Evolutionary conservation across 345 rosid genomes (phyloP), one percentile per base, ranked within the genome.

Genomic region (Lenwebbia sp.): DNA sequence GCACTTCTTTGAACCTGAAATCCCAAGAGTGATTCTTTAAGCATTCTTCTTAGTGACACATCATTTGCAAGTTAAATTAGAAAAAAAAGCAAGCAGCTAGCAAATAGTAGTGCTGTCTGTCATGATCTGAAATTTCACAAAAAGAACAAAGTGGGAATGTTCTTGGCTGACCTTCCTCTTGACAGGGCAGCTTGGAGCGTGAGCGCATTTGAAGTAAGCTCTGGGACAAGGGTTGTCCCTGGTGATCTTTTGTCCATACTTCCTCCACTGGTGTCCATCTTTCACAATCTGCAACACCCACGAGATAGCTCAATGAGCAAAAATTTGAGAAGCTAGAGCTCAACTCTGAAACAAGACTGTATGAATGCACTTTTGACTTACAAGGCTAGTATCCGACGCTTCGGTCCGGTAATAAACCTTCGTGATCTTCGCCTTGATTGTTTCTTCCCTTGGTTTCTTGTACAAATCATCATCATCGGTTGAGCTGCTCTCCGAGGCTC

Each of bases 221-320:
- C 98, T 92, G 50, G 99, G 99, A 84, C 92, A 97, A 83, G 99
- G 99, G 84, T 97, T 97, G 87, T 96, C 96, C 93, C 98, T 96
- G n/a, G 99, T 97, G 49, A 97, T 98, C 84, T 97, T 97, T 83
- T 97, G 99, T 49, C 99, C 99, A 87, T 97, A 97, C 88, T 97
- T 97, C 86, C 99, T 97, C 99, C 99, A 97, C 84, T 96, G 99
- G 91, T 95, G 95, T 83, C 99, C 99, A 91, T 97, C 99, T 84
- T 93, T 97, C 84, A 95, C 97, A 84, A 94, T 89, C 98, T 96
- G 88, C 57, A 26, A 13, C 41, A 25, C 47, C 3, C 12, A 25
- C 58, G 40, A 33, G 82, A 54, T 26, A 62, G 75, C 58, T 37
- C 44, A 33, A 84, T 23, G 57, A 84, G 70, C 4, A 54, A n/a